Evolutionary conservation across 345 rosid species (phyloP).

Genomic region (Citrus mangshanensis): DNA sequence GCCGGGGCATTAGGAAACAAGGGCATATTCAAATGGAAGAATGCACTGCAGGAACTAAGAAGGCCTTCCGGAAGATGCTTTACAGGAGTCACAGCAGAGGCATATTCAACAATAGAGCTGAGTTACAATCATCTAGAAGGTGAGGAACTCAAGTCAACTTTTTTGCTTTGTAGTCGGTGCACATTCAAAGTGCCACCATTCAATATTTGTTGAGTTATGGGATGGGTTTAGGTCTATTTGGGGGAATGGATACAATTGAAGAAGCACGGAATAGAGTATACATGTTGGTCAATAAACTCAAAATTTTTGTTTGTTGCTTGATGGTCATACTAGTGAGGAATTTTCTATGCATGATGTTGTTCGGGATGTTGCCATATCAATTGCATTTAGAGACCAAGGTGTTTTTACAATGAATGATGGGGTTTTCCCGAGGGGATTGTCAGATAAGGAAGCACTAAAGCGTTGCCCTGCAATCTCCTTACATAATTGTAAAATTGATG

Average conservation of each 20-base stretch:
- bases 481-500: background rate
- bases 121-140: constrained; percentile 20
- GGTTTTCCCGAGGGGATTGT: background rate
- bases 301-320: constrained; percentile 13
- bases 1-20: constrained; percentile 20
- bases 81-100: background rate
- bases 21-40: constrained; percentile 14
- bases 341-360: background rate
- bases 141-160: constrained; percentile 25
- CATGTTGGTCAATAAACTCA: background rate
- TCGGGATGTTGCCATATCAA: constrained; percentile 12
- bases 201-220: constrained; percentile 19
- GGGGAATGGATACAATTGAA: background rate
- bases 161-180: constrained; percentile 23
- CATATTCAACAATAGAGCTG: constrained; percentile 13
- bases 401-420: background rate
- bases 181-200: background rate
- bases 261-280: background rate
- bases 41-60: constrained; percentile 10
- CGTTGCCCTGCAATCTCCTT: background rate
- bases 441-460: background rate
- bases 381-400: constrained; percentile 6
- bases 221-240: constrained; percentile 27
- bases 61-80: background rate
- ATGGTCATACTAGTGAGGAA: background rate